Evolutionary conservation across 2,329 filamentous ascomycete species (phyloP).

Genomic region (Aspergillus chevalieri): DNA sequence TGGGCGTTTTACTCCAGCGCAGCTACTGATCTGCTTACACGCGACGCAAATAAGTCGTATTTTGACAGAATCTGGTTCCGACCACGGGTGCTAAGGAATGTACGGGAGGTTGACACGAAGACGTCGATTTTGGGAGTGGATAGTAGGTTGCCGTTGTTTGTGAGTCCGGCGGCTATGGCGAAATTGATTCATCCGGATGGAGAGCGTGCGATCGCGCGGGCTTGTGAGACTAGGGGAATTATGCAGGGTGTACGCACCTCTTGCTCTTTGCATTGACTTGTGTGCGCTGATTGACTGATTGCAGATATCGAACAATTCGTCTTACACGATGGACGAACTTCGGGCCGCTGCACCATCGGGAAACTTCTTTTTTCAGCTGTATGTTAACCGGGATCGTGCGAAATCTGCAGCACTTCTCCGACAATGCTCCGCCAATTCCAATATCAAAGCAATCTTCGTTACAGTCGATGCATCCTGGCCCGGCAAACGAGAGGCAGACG

Average conservation of each 20-base stretch:
- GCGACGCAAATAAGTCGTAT: slow-evolving; percentile 48
- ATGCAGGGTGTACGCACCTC: slow-evolving; percentile 46
- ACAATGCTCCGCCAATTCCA: slow-evolving; percentile 36
- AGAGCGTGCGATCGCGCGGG: slow-evolving; percentile 54
- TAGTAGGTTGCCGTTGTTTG: slow-evolving; percentile 55
- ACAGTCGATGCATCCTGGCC: slow-evolving; percentile 53
- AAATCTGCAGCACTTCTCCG: slow-evolving; percentile 46
- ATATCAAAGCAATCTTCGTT: slow-evolving; percentile 43
- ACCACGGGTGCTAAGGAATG: slow-evolving; percentile 53
- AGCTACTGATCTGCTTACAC: slow-evolving; percentile 57
- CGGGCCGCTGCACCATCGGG: slow-evolving; percentile 35
- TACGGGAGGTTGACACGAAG: slow-evolving; percentile 46
- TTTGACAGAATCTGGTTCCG: slow-evolving; percentile 55
- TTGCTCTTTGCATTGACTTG: neutral
- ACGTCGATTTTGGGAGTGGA: slow-evolving; percentile 52
- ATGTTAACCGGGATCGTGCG: slow-evolving; percentile 47
- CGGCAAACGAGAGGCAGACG: slow-evolving; percentile 52
- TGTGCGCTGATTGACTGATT: neutral
- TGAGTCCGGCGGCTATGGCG: slow-evolving; percentile 60
- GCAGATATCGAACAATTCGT: slow-evolving; percentile 55
- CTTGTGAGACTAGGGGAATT: slow-evolving; percentile 46
- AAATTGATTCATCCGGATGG: slow-evolving; percentile 58
- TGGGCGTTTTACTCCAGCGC: slow-evolving; percentile 66
- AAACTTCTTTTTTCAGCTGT: slow-evolving; percentile 51
- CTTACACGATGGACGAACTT: slow-evolving; percentile 53